Percentiles rank a stretch among this genome's conserved stretches.
Conservation (phyloP, 768 basidiomycete genomes). For the Phanerodontia chrysosporium region DNA sequence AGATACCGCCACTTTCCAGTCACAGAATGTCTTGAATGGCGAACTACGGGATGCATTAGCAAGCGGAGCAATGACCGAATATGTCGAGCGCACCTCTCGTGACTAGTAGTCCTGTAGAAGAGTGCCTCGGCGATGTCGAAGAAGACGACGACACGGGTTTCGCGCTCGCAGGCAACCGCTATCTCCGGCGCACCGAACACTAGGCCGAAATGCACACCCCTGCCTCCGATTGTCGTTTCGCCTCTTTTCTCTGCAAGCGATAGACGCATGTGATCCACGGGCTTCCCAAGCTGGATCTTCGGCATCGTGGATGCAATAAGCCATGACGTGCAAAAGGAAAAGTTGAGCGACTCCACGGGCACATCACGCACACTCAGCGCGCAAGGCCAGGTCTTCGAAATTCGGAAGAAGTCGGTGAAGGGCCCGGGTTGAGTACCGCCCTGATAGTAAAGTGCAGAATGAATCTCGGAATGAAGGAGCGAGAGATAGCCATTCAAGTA, state of each 20-base stretch:
- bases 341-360: neutral
- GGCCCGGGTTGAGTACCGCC: neutral
- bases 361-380: neutral
- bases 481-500: neutral
- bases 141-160: neutral
- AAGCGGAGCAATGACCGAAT: neutral
- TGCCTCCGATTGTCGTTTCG: neutral
- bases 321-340: neutral
- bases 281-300: neutral
- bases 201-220: neutral
- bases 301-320: neutral
- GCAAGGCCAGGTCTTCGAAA: neutral
- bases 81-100: neutral
- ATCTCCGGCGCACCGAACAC: neutral
- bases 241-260: neutral
- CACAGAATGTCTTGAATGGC: neutral
- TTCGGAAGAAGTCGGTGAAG: neutral
- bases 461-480: neutral
- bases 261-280: neutral
- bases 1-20: slow-evolving; percentile 23
- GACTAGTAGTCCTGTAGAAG: neutral
- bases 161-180: neutral
- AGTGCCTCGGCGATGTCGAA: neutral
- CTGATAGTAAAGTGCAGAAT: neutral
- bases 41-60: neutral